Evolutionary conservation across 345 rosid species (phyloP).

Genomic region (Pelargonium nanum): DNA sequence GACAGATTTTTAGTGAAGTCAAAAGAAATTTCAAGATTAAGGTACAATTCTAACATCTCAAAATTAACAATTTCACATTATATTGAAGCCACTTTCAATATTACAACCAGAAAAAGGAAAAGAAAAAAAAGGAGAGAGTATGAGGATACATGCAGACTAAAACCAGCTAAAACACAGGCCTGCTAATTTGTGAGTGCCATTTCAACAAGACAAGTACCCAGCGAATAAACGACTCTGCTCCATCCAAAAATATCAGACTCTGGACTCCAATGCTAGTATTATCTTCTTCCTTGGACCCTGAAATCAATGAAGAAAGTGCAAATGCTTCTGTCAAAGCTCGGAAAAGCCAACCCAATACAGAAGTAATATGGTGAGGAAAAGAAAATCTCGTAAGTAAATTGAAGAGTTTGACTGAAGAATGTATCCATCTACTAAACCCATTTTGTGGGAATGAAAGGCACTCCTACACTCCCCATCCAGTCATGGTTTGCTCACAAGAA

Average conservation of each 20-base stretch:
- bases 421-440: too few relatives aligned
- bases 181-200: background rate
- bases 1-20: too few relatives aligned
- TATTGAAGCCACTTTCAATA: background rate
- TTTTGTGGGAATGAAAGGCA: too few relatives aligned
- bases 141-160: background rate
- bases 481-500: too few relatives aligned
- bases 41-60: background rate
- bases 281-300: constrained; percentile 99
- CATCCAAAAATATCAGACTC: constrained; percentile 22
- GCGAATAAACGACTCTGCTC: background rate
- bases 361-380: background rate
- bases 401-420: too few relatives aligned
- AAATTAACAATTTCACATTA: background rate
- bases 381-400: too few relatives aligned
- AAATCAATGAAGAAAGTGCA: constrained; percentile 19
- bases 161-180: background rate
- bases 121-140: background rate
- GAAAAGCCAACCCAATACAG: constrained; percentile 10
- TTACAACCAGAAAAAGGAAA: background rate
- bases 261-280: constrained; percentile 67
- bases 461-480: too few relatives aligned
- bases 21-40: background rate
- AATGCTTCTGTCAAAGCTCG: background rate
- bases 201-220: background rate